Evolutionary conservation across 148 eudicot species (phyloP).

Genomic region (Cornus florida): DNA sequence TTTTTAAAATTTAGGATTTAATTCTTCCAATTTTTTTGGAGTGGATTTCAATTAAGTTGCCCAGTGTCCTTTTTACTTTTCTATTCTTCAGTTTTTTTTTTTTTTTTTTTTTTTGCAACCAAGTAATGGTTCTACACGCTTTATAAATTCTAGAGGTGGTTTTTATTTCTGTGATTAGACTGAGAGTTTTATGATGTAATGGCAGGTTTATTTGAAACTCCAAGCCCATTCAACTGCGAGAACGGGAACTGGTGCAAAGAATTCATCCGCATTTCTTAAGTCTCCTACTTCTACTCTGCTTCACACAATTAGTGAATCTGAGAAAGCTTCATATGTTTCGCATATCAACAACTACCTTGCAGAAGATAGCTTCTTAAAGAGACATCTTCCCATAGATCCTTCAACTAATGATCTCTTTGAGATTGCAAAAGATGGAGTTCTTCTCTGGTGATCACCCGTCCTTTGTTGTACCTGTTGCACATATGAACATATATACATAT

Average conservation of each 20-base stretch:
- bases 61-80: neutral
- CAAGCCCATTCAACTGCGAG: slow-evolving; percentile 75
- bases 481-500: neutral
- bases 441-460: slow-evolving; percentile 67
- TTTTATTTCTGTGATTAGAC: neutral
- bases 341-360: slow-evolving; percentile 94
- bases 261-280: slow-evolving; percentile 88
- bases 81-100: neutral
- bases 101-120: neutral
- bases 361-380: slow-evolving; percentile 77
- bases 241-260: slow-evolving; percentile 80
- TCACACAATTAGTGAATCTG: slow-evolving; percentile 97
- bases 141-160: too few relatives aligned
- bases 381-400: slow-evolving; percentile 86
- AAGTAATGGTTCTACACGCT: too few relatives aligned
- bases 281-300: slow-evolving; percentile 95
- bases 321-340: slow-evolving; percentile 88
- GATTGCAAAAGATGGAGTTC: slow-evolving; percentile 94
- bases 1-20: neutral
- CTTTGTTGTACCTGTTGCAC: slow-evolving; percentile 7
- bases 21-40: neutral
- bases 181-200: slow-evolving; percentile 12
- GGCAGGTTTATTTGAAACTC: slow-evolving; percentile 83
- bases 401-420: slow-evolving; percentile 92
- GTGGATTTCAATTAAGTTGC: neutral